Base-by-base conservation (phyloP, 345 rosid genomes). In the Arabidopsis thaliana region DNA sequence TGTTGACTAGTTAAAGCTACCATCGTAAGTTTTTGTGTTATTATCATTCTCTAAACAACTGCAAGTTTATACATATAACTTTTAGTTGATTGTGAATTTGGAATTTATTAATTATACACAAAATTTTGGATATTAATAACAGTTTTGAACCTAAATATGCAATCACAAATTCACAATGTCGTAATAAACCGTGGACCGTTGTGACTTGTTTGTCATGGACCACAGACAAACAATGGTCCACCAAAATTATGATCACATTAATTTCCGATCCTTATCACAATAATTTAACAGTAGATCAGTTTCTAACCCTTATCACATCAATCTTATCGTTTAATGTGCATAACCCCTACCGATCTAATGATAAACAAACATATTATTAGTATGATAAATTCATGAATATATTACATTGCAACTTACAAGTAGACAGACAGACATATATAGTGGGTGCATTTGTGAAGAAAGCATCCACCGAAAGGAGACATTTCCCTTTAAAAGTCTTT, bases 401-500 rank as follows among this genome's bases (percentile, higher is more conserved):
- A 7, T 55, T 12, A 16, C 32, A 25, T 16, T 36, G 25, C 61
- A 59, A 67, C 4, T 34, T 45, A 59, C 69, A 67, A 48, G 40
- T 52, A 2, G 32, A 28, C 32, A 2, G 32, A 28, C 32, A 24
- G 57, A 60, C 48, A 63, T 56, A 56, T 37, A 36, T 45, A n/a
- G 76, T 70, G 71, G 76, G 71, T 59, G 57, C 44, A 56, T 52
- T 6, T 28, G 28, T 70, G 60, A 70, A 48, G 36, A 57, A 62
- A 61, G 72, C 72, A 70, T 70, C 72, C 67, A 71, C 60, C 55
- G 72, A 77, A 77, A 71, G 53, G 9, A 61, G 36, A 70, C 69
- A 13, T 56, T 56, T 64, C 37, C 42, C 57, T 10, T 10, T 30
- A 16, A 53, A 57, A 70, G 66, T 41, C 9, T 69, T 36, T 33